These are phyloP conservation scores for Hymenotorrendiella dingleyae DNA, from an alignment of 2,329 filamentous ascomycete genomes.

Conservation along the genomic window DNA sequence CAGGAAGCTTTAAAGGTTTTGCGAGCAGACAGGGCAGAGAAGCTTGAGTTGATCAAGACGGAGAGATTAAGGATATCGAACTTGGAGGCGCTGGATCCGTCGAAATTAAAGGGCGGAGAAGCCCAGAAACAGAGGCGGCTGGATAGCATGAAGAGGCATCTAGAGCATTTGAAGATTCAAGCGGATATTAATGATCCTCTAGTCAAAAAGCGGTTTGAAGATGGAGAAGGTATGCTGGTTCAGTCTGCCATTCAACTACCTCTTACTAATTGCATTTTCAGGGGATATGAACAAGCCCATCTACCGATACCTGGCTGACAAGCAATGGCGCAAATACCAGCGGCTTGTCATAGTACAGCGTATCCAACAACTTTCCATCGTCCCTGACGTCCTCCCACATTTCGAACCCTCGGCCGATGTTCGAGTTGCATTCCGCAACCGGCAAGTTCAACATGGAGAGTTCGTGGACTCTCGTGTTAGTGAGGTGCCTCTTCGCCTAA, in stretches of 20 bases:
- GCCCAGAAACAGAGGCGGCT: conserved; percentile 60
- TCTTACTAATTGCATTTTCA: conserved; percentile 35
- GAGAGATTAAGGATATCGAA: conserved; percentile 64
- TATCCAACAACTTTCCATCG: conserved; percentile 76
- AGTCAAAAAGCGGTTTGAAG: conserved; percentile 91
- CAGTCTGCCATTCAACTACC: neutral
- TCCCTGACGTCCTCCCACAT: conserved; percentile 80
- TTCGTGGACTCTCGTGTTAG: conserved; percentile 70
- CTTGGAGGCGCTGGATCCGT: conserved; percentile 53
- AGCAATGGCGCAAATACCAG: conserved; percentile 82
- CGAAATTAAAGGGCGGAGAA: conserved; percentile 56
- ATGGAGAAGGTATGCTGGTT: conserved; percentile 66
- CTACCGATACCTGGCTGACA: conserved; percentile 82
- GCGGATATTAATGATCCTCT: conserved; percentile 93
- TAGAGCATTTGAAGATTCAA: conserved; percentile 78
- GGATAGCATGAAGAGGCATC: conserved; percentile 60
- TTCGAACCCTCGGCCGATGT: conserved; percentile 76
- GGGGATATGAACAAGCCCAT: conserved; percentile 95
- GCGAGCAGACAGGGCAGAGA: conserved; percentile 72
- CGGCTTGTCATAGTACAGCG: conserved; percentile 76
- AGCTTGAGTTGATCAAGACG: conserved; percentile 64
- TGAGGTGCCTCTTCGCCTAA: conserved; percentile 67
- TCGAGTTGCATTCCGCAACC: conserved; percentile 69
- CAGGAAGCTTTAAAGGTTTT: conserved; percentile 88
- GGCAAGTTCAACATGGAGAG: conserved; percentile 67